Percentiles rank a stretch among this genome's conserved stretches.
Evolutionary conservation across 352 stramenopile species (phyloP).

Genomic region (Phytophthora constricta): DNA sequence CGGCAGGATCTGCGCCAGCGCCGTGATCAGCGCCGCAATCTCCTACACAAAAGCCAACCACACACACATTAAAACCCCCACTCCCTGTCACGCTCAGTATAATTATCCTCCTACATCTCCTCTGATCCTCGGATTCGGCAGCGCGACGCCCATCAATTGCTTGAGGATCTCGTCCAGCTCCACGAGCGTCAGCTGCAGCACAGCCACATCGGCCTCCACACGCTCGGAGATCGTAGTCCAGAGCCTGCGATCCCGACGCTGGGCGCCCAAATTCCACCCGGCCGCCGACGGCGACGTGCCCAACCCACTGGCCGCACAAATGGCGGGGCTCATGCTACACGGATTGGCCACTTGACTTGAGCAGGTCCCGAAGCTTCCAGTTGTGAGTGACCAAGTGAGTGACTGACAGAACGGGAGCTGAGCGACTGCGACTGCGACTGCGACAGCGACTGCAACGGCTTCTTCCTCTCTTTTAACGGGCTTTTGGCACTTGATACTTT

Average conservation of each 20-base stretch:
- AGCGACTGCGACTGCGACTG: too few species aligned
- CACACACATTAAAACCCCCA: background rate
- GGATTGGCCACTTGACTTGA: background rate
- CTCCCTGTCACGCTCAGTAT: background rate
- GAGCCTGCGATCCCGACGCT: slow-evolving; percentile 72
- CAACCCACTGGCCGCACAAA: slow-evolving; percentile 13
- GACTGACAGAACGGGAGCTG: too few species aligned
- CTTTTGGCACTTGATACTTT: too few species aligned
- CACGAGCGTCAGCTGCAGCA: slow-evolving; percentile 70
- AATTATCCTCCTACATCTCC: slow-evolving; percentile 45
- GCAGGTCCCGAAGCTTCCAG: slow-evolving; percentile 17
- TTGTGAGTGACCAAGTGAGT: slow-evolving; percentile 4
- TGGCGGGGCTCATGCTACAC: slow-evolving; percentile 38
- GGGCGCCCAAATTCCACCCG: slow-evolving; percentile 64
- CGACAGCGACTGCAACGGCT: too few species aligned
- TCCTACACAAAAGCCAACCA: slow-evolving; percentile 47
- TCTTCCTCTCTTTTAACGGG: too few species aligned
- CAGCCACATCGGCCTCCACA: slow-evolving; percentile 61
- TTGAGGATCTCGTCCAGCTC: slow-evolving; percentile 85
- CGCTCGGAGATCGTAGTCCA: slow-evolving; percentile 62
- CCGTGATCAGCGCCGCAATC: slow-evolving; percentile 65
- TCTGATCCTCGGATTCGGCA: slow-evolving; percentile 74
- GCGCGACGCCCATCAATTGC: slow-evolving; percentile 58
- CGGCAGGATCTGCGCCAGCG: slow-evolving; percentile 66
- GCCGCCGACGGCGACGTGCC: slow-evolving; percentile 31